Evolutionary conservation across 2,329 filamentous ascomycete species (phyloP).

Genomic region (Penicillium sp.): DNA sequence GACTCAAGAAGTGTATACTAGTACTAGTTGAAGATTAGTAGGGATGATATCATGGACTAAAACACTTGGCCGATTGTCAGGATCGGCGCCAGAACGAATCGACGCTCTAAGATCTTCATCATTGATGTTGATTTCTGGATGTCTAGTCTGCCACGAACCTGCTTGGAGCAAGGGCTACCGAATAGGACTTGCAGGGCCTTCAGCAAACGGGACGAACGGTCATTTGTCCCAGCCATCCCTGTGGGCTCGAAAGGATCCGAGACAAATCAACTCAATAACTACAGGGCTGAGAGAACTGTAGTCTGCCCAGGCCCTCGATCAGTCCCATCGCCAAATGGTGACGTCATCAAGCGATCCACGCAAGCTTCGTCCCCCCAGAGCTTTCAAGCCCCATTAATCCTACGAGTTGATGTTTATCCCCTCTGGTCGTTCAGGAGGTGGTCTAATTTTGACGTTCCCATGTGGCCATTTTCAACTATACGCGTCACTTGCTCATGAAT

Average conservation of each 20-base stretch:
- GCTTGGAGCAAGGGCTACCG: not conserved
- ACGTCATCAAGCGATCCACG: not conserved
- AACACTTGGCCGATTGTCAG: not conserved
- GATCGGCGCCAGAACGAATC: not conserved
- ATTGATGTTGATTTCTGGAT: not conserved
- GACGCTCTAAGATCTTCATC: not conserved
- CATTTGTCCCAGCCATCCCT: not conserved
- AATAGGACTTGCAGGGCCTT: not conserved
- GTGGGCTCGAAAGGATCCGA: not conserved
- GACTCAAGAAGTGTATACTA: not conserved
- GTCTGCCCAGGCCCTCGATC: not conserved
- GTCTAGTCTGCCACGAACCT: not conserved
- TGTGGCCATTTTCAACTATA: not conserved
- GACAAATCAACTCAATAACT: not conserved
- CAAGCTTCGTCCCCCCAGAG: not conserved
- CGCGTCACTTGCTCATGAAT: not conserved
- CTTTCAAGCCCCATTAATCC: too few relatives aligned
- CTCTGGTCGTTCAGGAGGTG: not conserved
- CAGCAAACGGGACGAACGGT: not conserved
- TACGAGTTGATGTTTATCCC: too few relatives aligned
- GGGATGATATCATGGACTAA: constrained; percentile 12
- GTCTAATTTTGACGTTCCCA: not conserved
- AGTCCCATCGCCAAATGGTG: not conserved
- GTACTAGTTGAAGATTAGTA: not conserved
- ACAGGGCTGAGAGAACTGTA: not conserved